Evolutionary conservation across 1,284 basidiomycete genomes (phyloP), one percentile per base, ranked within the genome.

Genomic region (Heterobasidion irregulare): DNA sequence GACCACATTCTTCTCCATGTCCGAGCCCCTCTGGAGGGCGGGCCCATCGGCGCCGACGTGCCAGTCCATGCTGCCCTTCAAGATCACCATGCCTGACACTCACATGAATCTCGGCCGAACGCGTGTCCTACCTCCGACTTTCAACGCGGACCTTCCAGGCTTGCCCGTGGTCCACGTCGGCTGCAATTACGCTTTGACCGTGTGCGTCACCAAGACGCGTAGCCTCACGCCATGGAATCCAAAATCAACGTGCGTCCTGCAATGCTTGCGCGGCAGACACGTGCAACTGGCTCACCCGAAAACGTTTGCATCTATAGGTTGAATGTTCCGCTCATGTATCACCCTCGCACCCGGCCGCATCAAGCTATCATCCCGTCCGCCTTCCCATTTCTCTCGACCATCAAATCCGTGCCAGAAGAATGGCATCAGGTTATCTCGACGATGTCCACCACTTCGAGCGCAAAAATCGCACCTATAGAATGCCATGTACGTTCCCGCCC

Each of bases 321-420:
- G 44, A 61, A 54, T 34, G 62, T 71, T 2, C 64, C 65, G 32
- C 56, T 75, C 18, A 60, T 67, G 9, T 85, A 85, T 58, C 62
- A 64, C 47, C 84, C 83, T 8, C 74, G 81, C 19, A 72, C 75
- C 18, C 76, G 80, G 34, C 75, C 84, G 8, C 72, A 73, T 47
- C 71, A 75, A 38, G 78, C 81, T 54, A 63, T 64, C 56, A 72
- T 66, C 6, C 57, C 62, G 9, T 57, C 51, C 6, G 58, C 63
- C 2, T 57, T 65, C 34, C 62, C 71, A 50, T 72, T 82, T 64
- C 72, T 80, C 61, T 71, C 75, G 13, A 70, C 75, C 16, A 61
- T 78, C 63, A 79, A 86, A 69, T 68, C 69, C 0, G 68, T 70
- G 9, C 83, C 84, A 10, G 84, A 84, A 58, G 83, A 85, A 62